These are phyloP conservation scores for Podospora pseudocomata DNA, from an alignment of 495 filamentous ascomycete species.

Conservation along the genomic window DNA sequence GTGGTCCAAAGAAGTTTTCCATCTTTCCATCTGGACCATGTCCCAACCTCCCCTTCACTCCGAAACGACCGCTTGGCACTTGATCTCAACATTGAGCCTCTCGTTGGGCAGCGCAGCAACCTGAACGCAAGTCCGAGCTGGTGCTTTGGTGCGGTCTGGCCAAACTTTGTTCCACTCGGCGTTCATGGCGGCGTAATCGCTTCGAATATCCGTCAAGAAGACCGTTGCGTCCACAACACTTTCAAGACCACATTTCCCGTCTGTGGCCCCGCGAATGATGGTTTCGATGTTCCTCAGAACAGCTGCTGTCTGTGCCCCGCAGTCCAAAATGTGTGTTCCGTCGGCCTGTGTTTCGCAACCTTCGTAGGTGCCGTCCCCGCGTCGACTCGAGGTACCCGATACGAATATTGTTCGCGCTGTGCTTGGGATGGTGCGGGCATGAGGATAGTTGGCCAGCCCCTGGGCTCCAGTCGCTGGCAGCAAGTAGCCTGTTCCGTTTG, in stretches of 20 bases:
- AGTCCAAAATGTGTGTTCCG: slow-evolving; percentile 22
- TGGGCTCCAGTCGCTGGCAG: slow-evolving; percentile 22
- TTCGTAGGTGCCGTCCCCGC: slow-evolving; percentile 26
- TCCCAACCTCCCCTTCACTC: slow-evolving; percentile 6
- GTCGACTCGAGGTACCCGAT: slow-evolving; percentile 29
- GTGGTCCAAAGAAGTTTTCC: background rate
- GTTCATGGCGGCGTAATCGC: slow-evolving; percentile 30
- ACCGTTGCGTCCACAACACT: slow-evolving; percentile 31
- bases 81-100: slow-evolving; percentile 30
- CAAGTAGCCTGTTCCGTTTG: slow-evolving; percentile 27
- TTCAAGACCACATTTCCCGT: slow-evolving; percentile 19
- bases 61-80: slow-evolving; percentile 26
- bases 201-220: slow-evolving; percentile 25
- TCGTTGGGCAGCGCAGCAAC: slow-evolving; percentile 27
- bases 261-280: slow-evolving; percentile 24
- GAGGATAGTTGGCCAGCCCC: slow-evolving; percentile 31
- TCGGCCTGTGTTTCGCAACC: slow-evolving; percentile 22
- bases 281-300: slow-evolving; percentile 29
- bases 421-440: slow-evolving; percentile 27
- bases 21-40: background rate
- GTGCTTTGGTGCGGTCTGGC: slow-evolving; percentile 27
- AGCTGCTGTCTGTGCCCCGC: slow-evolving; percentile 26
- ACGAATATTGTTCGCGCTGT: slow-evolving; percentile 26
- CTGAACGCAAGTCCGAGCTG: slow-evolving; percentile 30
- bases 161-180: slow-evolving; percentile 32